Base-by-base conservation (phyloP, 768 basidiomycete genomes). In the Candolleomyces eurysporus region DNA sequence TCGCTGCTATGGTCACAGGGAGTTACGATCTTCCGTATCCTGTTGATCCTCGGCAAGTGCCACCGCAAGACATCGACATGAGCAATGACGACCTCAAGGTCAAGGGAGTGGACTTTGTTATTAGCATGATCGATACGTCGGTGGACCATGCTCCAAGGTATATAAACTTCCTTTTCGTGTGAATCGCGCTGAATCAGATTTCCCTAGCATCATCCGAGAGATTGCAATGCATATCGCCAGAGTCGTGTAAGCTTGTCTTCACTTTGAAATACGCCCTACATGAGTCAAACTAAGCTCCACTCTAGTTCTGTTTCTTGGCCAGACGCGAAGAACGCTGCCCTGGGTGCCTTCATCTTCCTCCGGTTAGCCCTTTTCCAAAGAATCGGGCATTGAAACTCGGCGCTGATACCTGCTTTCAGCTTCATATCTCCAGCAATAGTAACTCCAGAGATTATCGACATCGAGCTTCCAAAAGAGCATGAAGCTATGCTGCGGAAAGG, bases 401-500 rank as follows among this genome's bases (percentile, higher is more conserved):
- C 30, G 3, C 54, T 48, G 32, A 48, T 54, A 36, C n/a, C 46
- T 17, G 22, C 16, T n/a, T 48, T 3, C 51, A 94, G 92, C 50
- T 96, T 96, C 72, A 92, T 96, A 61, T 93, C 90, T 42, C 96
- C 96, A 43, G 92, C 94, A 0, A 85, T 98, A 32, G 92, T 96
- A 8, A 79, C 91, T 0, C 95, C 95, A 0, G 91, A 93, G 67
- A 85, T 78, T 10, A 85, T 97, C 17, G 96, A 97, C 66, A 78
- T 97, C 43, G 89, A 92, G 63, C 68, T 93, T 0, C 90, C 91
- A 0, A 80, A 82, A 61, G 89, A 88, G 42, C 75, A 79, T 45
- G 66, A 68, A 5, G 36, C 67, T 1, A 78, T 82, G 31, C 80
- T 91, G 57, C 88, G 91, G 17, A 86, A 90, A 46, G 94, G 92